Base-by-base conservation (phyloP, 202 grass and related monocot genomes). In the Hordeum pubiflorum region DNA sequence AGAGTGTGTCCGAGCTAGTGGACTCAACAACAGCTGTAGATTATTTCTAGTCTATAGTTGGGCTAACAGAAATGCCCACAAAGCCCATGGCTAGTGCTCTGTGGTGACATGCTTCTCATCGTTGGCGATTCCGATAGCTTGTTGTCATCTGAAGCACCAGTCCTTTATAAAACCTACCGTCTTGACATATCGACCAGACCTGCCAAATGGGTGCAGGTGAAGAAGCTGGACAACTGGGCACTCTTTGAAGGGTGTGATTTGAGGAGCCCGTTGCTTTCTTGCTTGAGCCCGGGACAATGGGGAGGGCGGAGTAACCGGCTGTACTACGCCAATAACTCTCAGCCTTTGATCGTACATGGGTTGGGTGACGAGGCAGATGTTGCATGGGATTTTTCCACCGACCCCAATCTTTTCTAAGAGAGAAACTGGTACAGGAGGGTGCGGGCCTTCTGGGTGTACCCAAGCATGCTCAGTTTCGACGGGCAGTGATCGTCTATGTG, bases 241-340 rank as follows among this genome's bases (percentile, higher is more conserved):
- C 27, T 29, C 27, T 29, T 29, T 29, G 27, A 2, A 29, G 12
- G 43, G 0, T 12, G 1, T 46, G 43, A 79, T 29, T 37, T 27
- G 23, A 84, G 69, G 31, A 79, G 63, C 75, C 32, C 79, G 0
- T 33, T 54, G 2, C 81, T 84, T 74, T 86, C 81, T 73, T 93
- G 88, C 55, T 33, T 11, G 9, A 65, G 55, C 60, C 86, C 86
- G 1, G 69, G 74, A 38, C 12, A 44, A 41, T 93, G 88, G 93
- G 76, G 84, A n/a, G 90, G 88, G 26, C 38, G 72, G 62, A 60
- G 31, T 58, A 93, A 93, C 56, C 83, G 79, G 50, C 39, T 93
- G 36, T 91, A 93, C 65, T 79, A 87, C 4, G 69, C 80, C 0
- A 50, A 83, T 32, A 21, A 68, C 48, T 21, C 36, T 50, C 59